Evolutionary conservation across 305 asterid species (phyloP), one percentile per base, ranked within the genome.

Genomic region (Fraxinus greggii): DNA sequence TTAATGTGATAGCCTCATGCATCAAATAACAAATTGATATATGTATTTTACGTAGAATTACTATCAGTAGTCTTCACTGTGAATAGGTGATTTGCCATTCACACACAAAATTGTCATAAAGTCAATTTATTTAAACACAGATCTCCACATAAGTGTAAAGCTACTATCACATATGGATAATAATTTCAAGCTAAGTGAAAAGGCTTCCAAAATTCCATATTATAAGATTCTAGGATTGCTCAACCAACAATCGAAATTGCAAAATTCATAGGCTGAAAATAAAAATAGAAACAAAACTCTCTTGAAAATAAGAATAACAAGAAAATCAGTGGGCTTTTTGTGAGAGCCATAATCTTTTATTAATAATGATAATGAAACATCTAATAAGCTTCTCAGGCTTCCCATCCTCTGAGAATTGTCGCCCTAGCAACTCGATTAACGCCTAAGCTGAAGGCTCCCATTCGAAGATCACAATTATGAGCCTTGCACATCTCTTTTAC

Each of bases 371-470:
- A 24, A 63, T 63, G 17, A 23, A 63, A 63, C 17, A 63, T 63
- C 72, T 45, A 15, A 12, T 12, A 3, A 45, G 19, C 32, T 59
- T 78, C 77, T 90, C 75, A 93, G 15, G 98, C 97, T 85, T 87
- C 98, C 98, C 98, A 94, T 82, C 97, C 98, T 77, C 98, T 84
- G 77, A 94, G 95, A 76, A 90, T 45, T 0, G 98, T 94, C 72
- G 97, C 97, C 70, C 88, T 80, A 28, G 98, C 98, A 3, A 94
- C 98, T 21, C 98, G 98, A 81, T 92, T 94, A 33, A 93, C 92
- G 1, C 94, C 97, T 42, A 94, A 85, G 82, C 95, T 89, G 83
- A 94, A 94, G 6, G 97, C 98, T 4, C 98, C 98, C 98, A 94
- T 94, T 28, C 98, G 87, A 0, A 94, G 88, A 75, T 91, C 92